Conservation (phyloP, 345 rosid species). For the Gynandropsis gynandra region DNA sequence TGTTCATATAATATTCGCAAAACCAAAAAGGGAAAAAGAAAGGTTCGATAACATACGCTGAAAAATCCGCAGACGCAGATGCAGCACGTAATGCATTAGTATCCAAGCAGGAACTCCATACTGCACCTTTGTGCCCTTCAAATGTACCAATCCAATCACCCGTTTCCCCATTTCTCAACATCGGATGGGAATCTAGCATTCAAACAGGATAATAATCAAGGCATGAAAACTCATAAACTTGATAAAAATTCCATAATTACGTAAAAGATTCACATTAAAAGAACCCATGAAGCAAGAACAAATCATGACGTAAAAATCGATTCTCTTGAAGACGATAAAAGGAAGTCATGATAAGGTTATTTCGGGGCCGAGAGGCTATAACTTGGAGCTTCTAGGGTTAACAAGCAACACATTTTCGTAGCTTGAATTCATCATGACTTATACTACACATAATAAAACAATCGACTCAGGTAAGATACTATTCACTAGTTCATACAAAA, state of each 20-base stretch:
- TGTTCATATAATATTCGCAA: not conserved
- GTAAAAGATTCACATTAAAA: not conserved
- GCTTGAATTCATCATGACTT: too few relatives aligned
- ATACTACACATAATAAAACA: too few relatives aligned
- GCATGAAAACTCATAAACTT: not conserved
- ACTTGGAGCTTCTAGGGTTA: too few relatives aligned
- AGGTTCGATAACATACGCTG: slow-evolving; percentile 48
- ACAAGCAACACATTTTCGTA: too few relatives aligned
- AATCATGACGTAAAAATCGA: not conserved
- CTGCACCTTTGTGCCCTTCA: slow-evolving; percentile 99
- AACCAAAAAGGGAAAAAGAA: not conserved
- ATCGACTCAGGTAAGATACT: too few relatives aligned
- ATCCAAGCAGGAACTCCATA: slow-evolving; percentile 94
- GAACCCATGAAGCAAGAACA: slow-evolving; percentile 1
- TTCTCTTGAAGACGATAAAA: too few relatives aligned
- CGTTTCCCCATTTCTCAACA: slow-evolving; percentile 98
- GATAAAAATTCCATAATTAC: not conserved
- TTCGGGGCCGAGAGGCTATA: too few relatives aligned
- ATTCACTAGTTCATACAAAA: too few relatives aligned
- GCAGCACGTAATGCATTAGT: slow-evolving; percentile 87
- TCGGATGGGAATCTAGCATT: slow-evolving; percentile 75
- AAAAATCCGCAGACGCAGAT: slow-evolving; percentile 93
- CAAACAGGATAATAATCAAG: not conserved
- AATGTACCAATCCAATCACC: slow-evolving; percentile 99
- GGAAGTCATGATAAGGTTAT: too few relatives aligned